Conservation (phyloP, 1,139 yeast genomes). For the Yamadazyma aaseri region DNA sequence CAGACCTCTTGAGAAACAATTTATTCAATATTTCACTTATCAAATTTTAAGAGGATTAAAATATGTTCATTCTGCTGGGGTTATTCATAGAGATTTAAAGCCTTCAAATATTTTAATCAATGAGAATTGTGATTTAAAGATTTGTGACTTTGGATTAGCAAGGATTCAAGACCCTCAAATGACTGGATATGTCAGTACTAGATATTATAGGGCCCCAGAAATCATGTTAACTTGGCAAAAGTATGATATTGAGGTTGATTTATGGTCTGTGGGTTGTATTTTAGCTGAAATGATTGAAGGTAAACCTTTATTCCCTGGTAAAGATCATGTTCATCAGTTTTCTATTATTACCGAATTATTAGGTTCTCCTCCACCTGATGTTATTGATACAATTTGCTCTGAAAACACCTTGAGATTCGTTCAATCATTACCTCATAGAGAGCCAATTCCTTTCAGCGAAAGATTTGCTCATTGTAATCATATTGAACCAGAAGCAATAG, state of each 20-base stretch:
- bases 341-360: slow-evolving; percentile 92
- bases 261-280: slow-evolving; percentile 99
- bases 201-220: slow-evolving; percentile 98
- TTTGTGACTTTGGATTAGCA: slow-evolving; percentile 96
- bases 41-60: slow-evolving; percentile 92
- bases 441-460: slow-evolving; percentile 83
- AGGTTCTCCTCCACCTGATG: slow-evolving; percentile 96
- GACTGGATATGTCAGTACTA: slow-evolving; percentile 97
- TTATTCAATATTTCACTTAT: slow-evolving; percentile 92
- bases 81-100: slow-evolving; percentile 90
- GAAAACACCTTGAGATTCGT: slow-evolving; percentile 95
- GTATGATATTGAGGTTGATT: slow-evolving; percentile 97
- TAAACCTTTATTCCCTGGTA: slow-evolving; percentile 97
- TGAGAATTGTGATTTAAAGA: slow-evolving; percentile 93
- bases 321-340: slow-evolving; percentile 97
- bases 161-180: slow-evolving; percentile 97
- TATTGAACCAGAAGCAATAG: slow-evolving; percentile 91
- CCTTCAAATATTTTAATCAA: slow-evolving; percentile 91
- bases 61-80: slow-evolving; percentile 96
- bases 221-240: slow-evolving; percentile 99
- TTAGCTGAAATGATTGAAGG: slow-evolving; percentile 99
- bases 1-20: slow-evolving; percentile 92
- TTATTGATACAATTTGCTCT: slow-evolving; percentile 91
- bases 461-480: slow-evolving; percentile 66
- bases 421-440: slow-evolving; percentile 88